Percentiles rank a stretch among this genome's conserved stretches.
These are phyloP conservation scores for Lenwebbia sp. DNA, from an alignment of 345 rosid species.

Conservation along the genomic window DNA sequence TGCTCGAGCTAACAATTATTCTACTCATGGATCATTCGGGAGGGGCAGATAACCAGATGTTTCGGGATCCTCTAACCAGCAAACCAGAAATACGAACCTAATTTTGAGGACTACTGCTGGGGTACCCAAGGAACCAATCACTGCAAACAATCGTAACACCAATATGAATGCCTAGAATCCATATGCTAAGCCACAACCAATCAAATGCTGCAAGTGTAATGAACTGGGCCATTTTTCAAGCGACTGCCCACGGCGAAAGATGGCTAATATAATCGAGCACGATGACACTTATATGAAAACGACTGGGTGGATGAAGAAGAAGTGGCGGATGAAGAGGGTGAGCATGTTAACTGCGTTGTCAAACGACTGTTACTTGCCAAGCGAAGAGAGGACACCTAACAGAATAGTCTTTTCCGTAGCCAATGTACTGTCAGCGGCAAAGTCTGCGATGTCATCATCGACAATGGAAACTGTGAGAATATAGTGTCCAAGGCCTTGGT, in stretches of 20 bases:
- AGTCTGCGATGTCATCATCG: neutral
- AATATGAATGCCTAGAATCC: neutral
- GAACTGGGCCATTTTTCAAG: neutral
- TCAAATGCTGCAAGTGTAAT: neutral
- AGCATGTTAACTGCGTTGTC: neutral
- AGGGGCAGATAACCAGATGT: neutral
- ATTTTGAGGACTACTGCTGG: accelerated
- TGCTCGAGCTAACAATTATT: accelerated
- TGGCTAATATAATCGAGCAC: neutral
- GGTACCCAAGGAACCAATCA: accelerated
- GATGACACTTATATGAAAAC: neutral
- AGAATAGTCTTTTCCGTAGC: neutral
- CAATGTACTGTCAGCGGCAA: neutral
- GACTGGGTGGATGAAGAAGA: neutral
- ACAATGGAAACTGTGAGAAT: neutral
- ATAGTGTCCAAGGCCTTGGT: neutral
- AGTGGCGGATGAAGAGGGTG: neutral
- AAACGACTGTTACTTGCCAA: accelerated
- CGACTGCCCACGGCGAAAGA: neutral
- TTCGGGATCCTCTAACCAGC: neutral
- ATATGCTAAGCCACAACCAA: neutral
- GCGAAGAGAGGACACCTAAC: neutral
- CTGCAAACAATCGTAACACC: accelerated
- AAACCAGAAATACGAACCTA: neutral
- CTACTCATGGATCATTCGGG: accelerated